Evolutionary conservation across 352 stramenopile genomes (phyloP).

Genomic region (Globisporangium emineosum): DNA sequence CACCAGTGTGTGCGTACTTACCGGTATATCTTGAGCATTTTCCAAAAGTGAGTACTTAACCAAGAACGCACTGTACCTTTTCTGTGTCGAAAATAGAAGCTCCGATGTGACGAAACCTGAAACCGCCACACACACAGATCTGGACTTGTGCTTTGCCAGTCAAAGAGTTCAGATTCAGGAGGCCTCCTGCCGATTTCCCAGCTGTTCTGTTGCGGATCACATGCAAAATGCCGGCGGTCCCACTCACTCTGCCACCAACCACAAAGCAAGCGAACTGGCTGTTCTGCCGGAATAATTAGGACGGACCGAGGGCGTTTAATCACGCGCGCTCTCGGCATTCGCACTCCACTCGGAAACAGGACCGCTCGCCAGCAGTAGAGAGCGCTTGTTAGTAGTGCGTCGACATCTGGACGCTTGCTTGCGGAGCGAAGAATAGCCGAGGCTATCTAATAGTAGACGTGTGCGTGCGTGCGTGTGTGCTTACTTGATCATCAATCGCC

Average conservation of each 20-base stretch:
- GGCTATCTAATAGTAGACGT: too few relatives aligned
- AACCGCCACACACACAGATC: background rate
- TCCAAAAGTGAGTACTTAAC: background rate
- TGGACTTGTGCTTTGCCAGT: background rate
- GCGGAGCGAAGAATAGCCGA: background rate
- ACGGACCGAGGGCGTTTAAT: background rate
- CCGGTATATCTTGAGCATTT: too few relatives aligned
- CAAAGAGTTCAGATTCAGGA: background rate
- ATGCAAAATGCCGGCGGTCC: background rate
- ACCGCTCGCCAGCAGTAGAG: background rate
- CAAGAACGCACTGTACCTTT: background rate
- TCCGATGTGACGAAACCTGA: background rate
- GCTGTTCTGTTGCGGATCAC: background rate
- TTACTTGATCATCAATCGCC: background rate
- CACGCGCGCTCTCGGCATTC: background rate
- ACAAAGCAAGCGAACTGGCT: conserved; percentile 2
- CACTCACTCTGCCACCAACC: background rate
- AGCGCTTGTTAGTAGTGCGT: too few relatives aligned
- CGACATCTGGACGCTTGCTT: background rate
- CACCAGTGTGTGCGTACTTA: background rate
- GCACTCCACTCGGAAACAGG: conserved; percentile 5
- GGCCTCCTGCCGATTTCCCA: background rate
- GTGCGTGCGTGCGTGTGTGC: background rate
- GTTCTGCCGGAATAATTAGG: background rate
- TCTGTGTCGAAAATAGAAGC: background rate